These are phyloP conservation scores for Aspergillus glaucus DNA, from an alignment of 2,329 filamentous ascomycete genomes.

Conservation along the genomic window DNA sequence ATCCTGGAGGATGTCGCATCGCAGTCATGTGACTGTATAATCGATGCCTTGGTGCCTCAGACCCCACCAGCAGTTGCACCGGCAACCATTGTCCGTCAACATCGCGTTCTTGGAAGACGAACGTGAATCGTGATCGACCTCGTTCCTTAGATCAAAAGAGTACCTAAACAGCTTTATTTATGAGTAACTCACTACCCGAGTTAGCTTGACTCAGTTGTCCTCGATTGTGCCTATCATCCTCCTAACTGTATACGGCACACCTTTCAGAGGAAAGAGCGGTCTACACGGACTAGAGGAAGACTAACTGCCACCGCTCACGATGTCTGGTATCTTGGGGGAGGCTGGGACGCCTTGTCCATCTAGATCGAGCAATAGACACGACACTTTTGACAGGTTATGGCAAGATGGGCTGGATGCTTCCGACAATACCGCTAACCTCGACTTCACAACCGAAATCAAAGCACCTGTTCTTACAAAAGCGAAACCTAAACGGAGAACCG, in stretches of 20 bases:
- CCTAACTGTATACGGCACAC: no score
- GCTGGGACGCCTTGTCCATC: constrained; percentile 29
- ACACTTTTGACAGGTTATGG: constrained; percentile 18
- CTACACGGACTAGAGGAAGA: not conserved
- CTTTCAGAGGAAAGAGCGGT: no score
- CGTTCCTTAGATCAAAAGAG: not conserved
- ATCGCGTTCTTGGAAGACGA: not conserved
- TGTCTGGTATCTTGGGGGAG: constrained; percentile 21
- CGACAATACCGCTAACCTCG: constrained; percentile 34
- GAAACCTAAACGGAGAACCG: constrained; percentile 24
- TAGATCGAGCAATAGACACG: constrained; percentile 13
- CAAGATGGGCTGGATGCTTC: constrained; percentile 18
- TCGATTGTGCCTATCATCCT: not conserved
- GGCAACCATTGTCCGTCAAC: not conserved
- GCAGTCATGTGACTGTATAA: no score
- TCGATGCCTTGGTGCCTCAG: no score
- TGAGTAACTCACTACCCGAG: not conserved
- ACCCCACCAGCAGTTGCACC: not conserved
- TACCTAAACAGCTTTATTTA: not conserved
- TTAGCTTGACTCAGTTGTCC: not conserved
- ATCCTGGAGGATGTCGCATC: no score
- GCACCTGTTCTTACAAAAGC: constrained; percentile 22
- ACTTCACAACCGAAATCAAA: constrained; percentile 37
- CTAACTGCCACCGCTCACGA: constrained; percentile 6
- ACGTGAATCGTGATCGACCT: not conserved